Evolutionary conservation across 2,329 filamentous ascomycete species (phyloP).

Genomic region (Fusarium redolens): DNA sequence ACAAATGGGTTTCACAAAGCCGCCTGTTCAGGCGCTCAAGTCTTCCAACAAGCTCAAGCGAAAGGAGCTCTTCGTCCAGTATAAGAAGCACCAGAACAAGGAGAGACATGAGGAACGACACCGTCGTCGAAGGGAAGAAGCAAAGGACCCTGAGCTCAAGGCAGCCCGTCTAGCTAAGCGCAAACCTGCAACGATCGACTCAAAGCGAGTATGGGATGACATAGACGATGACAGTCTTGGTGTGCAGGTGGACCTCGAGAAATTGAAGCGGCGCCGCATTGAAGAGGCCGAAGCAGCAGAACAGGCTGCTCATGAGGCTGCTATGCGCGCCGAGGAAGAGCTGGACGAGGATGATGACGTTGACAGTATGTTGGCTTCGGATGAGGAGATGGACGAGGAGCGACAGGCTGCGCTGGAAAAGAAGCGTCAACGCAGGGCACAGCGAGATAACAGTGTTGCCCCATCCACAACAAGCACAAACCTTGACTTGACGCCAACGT

Average conservation of each 20-base stretch:
- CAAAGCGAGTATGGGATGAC: conserved; percentile 91
- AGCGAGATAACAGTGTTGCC: conserved; percentile 62
- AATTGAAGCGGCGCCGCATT: conserved; percentile 67
- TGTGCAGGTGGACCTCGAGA: conserved; percentile 67
- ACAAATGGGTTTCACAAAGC: conserved; percentile 51
- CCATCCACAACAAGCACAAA: conserved; percentile 72
- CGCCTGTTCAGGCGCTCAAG: conserved; percentile 54
- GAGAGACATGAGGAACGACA: conserved; percentile 81
- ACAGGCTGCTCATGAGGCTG: conserved; percentile 59
- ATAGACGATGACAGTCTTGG: conserved; percentile 70
- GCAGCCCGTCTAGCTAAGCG: conserved; percentile 81
- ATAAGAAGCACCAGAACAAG: conserved; percentile 81
- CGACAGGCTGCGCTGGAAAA: conserved; percentile 56
- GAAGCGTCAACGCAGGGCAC: conserved; percentile 58
- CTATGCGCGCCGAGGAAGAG: conserved; percentile 42
- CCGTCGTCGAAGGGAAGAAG: conserved; percentile 84
- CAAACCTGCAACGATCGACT: conserved; percentile 83
- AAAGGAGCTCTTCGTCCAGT: conserved; percentile 80
- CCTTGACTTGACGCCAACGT: conserved; percentile 70
- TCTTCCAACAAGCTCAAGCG: conserved; percentile 83
- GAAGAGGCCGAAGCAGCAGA: conserved; percentile 65
- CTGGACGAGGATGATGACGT: conserved; percentile 66
- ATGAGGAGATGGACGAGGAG: conserved; percentile 65
- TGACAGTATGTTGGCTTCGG: conserved; percentile 84
- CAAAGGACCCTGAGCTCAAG: conserved; percentile 81